Percentiles rank a stretch among this genome's conserved stretches.
Evolutionary conservation across 345 rosid species (phyloP).

Genomic region (Sonneratia alba): DNA sequence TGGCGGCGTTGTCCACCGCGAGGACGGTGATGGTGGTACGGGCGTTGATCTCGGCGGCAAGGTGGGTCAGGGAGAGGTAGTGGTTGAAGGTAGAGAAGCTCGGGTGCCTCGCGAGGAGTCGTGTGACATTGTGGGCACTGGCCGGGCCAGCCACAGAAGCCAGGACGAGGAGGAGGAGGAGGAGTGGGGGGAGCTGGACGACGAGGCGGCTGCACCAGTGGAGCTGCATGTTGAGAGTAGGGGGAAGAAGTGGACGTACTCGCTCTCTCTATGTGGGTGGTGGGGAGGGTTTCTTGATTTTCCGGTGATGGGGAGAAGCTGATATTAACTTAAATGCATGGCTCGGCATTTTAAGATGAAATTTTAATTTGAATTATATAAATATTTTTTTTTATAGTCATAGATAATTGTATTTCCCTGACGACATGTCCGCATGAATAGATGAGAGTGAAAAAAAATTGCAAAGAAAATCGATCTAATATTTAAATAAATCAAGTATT

Average conservation of each 20-base stretch:
- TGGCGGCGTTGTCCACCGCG: slow-evolving; percentile 77
- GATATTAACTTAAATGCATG: too few relatives aligned
- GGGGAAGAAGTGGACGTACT: neutral
- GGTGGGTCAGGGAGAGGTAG: slow-evolving; percentile 68
- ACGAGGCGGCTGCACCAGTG: slow-evolving; percentile 10
- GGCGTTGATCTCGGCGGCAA: slow-evolving; percentile 77
- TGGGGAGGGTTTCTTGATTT: neutral
- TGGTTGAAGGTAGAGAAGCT: slow-evolving; percentile 80
- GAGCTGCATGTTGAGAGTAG: slow-evolving; percentile 7
- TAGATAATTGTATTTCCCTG: too few relatives aligned
- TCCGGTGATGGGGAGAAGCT: neutral
- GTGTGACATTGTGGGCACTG: slow-evolving; percentile 65
- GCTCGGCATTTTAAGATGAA: too few relatives aligned
- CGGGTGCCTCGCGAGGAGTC: slow-evolving; percentile 57
- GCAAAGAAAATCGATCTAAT: neutral
- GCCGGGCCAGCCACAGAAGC: slow-evolving; percentile 12
- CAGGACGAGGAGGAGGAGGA: slow-evolving; percentile 18
- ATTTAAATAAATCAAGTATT: neutral
- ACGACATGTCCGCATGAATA: too few relatives aligned
- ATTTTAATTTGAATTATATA: too few relatives aligned
- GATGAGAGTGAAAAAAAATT: too few relatives aligned
- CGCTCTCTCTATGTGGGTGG: neutral
- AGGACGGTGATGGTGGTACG: slow-evolving; percentile 78
- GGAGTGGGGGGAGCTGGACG: slow-evolving; percentile 1
- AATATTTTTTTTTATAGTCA: too few relatives aligned